Percentiles rank a stretch among this genome's conserved stretches.
Conservation (phyloP, 106 monocot species). For the Alisma plantagoaquatica region DNA sequence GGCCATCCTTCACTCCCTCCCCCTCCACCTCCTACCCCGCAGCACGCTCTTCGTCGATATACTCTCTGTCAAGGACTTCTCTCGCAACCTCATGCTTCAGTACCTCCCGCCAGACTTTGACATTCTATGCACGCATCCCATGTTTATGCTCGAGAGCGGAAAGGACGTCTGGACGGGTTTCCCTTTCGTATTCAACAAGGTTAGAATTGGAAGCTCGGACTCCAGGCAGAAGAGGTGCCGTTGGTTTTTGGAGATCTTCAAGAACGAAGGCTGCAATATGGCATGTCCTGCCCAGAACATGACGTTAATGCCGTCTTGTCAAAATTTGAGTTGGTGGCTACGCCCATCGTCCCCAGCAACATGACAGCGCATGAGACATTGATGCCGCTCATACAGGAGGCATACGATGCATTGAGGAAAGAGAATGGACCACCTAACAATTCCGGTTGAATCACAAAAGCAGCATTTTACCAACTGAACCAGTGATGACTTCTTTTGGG, state of each 20-base stretch:
- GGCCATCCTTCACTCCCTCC: constrained; percentile 30
- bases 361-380: too few relatives aligned
- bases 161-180: constrained; percentile 36
- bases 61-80: constrained; percentile 66
- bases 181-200: constrained; percentile 48
- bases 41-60: constrained; percentile 53
- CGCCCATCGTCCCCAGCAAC: too few relatives aligned
- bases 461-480: too few relatives aligned
- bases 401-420: too few relatives aligned
- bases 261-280: constrained; percentile 43
- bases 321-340: too few relatives aligned
- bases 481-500: too few relatives aligned
- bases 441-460: too few relatives aligned
- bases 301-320: constrained; percentile 36
- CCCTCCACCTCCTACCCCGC: constrained; percentile 34
- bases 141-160: constrained; percentile 60
- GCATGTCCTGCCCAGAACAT: constrained; percentile 62
- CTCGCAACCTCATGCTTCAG: constrained; percentile 26
- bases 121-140: constrained; percentile 63
- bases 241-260: constrained; percentile 39
- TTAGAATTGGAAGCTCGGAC: constrained; percentile 18
- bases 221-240: constrained; percentile 14
- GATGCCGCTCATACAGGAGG: too few relatives aligned
- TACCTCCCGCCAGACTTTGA: constrained; percentile 41
- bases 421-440: too few relatives aligned